Evolutionary conservation across 352 stramenopile species (phyloP).

Genomic region (Stramenopiles sp.): DNA sequence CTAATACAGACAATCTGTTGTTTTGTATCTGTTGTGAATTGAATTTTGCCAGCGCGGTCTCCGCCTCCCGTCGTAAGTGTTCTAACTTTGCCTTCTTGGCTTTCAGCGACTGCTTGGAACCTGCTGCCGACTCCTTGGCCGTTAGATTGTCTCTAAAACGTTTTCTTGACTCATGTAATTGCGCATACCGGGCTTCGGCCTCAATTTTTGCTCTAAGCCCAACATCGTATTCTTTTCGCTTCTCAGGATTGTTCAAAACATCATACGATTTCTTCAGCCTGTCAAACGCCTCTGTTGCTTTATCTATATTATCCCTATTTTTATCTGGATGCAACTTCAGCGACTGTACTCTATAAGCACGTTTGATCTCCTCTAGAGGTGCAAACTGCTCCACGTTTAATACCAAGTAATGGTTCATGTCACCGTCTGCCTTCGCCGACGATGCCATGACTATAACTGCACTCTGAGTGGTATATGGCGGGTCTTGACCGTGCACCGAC

Average conservation of each 20-base stretch:
- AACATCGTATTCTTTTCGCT: not conserved
- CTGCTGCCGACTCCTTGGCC: not conserved
- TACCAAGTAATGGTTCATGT: not conserved
- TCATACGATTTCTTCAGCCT: constrained; percentile 5
- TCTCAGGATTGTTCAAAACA: not conserved
- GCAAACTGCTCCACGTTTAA: not conserved
- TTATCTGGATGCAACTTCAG: constrained; percentile 47
- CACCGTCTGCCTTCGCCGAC: not conserved
- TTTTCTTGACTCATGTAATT: not conserved
- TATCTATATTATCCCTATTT: constrained; percentile 6
- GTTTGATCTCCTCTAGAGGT: not conserved
- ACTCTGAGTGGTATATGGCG: no score
- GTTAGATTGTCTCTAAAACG: not conserved
- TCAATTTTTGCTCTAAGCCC: not conserved
- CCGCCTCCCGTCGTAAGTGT: not conserved
- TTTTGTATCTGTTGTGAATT: not conserved
- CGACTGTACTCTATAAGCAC: constrained; percentile 33
- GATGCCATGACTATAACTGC: no score
- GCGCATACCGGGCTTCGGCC: not conserved
- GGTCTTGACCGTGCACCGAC: no score
- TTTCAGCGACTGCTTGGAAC: not conserved
- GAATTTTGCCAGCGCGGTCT: not conserved
- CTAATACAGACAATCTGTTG: not conserved
- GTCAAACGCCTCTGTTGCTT: constrained; percentile 1
- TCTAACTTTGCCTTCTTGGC: not conserved